Base-by-base conservation (phyloP, 306 rosid genomes). In the Fagus sylvatica region DNA sequence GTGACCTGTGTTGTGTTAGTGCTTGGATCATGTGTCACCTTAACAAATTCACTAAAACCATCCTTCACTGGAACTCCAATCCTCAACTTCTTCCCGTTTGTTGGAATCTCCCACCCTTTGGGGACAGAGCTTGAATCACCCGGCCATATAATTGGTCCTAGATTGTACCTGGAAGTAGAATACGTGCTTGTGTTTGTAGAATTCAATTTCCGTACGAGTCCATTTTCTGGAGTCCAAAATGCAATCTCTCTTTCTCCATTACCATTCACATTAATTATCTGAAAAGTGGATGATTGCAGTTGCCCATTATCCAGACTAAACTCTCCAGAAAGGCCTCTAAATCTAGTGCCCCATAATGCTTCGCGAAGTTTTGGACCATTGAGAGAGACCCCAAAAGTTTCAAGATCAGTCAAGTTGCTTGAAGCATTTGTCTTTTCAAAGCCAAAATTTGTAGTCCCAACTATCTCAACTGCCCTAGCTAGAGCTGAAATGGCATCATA, bases 401-500 rank as follows among this genome's bases (percentile, higher is more conserved):
- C 85, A 40, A 89, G 88, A 80, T 88, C 90, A 30, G 74, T 41
- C 15, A 43, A 8, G 0, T 56, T 71, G n/a, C 80, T 37, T 28
- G 84, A 84, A 43, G 72, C 53, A 9, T 77, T 74, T 57, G 17
- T 67, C 34, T 13, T 53, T 5, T 6, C 0, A 64, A 56, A 74
- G 30, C 41, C 66, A 53, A 76, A 46, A 37, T 71, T 61, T 7
- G 16, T 39, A 16, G 7, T 39, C 55, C 61, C 84, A 64, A 70
- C 84, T 19, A 84, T 72, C 74, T 92, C 91, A 7, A 83, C 64
- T 3, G 97, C 88, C 85, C 53, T 85, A 13, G 96, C 90, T 34
- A 92, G 54, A 36, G 97, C 91, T 9, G 77, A 79, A 53, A 82
- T 75, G 4, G 96, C 79, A 72, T 92, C 93, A 46, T 92, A 74